A percentile compares a stretch with the other conserved stretches of the same genome.
phyloP scores from a whole-genome alignment of 2,329 filamentous ascomycete species.

The Aspergillus brunneoviolaceus region DNA sequence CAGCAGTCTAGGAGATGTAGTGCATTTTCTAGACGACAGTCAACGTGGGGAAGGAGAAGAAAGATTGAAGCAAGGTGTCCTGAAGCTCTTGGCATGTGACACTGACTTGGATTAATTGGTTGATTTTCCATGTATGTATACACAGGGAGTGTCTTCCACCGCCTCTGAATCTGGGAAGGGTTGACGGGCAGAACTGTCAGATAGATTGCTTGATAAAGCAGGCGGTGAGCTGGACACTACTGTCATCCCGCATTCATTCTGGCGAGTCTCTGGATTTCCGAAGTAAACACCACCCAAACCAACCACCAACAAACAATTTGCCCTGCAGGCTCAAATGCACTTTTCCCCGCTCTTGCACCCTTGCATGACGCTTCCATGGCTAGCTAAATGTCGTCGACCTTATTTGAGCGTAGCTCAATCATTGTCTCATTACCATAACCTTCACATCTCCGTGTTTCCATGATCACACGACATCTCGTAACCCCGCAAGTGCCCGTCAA shows the following conservation, averaged over 20 bases:
- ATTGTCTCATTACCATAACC: neutral
- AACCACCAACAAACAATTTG: neutral
- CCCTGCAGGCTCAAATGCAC: neutral
- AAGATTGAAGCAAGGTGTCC: slow-evolving; percentile 40
- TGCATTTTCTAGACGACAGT: neutral
- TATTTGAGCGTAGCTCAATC: neutral
- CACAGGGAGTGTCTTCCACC: too few species aligned
- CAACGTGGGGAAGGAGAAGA: slow-evolving; percentile 9
- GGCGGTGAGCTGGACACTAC: neutral
- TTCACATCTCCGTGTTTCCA: neutral
- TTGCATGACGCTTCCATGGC: neutral
- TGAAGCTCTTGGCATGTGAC: slow-evolving; percentile 42
- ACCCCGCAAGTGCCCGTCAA: neutral
- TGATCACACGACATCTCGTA: neutral
- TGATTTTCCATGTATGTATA: neutral
- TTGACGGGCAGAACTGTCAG: too few species aligned
- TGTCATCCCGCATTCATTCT: neutral
- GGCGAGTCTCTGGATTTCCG: neutral
- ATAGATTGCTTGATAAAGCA: neutral
- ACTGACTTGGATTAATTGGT: neutral
- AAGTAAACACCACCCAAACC: neutral
- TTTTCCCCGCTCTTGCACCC: neutral
- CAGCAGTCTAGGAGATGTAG: neutral
- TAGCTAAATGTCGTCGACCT: neutral
- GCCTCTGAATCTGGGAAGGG: too few species aligned